A percentile compares a stretch with the other conserved stretches of the same genome.
Evolutionary conservation across 805 yeast genomes (phyloP).

Genomic region (Lipomyces kockii): DNA sequence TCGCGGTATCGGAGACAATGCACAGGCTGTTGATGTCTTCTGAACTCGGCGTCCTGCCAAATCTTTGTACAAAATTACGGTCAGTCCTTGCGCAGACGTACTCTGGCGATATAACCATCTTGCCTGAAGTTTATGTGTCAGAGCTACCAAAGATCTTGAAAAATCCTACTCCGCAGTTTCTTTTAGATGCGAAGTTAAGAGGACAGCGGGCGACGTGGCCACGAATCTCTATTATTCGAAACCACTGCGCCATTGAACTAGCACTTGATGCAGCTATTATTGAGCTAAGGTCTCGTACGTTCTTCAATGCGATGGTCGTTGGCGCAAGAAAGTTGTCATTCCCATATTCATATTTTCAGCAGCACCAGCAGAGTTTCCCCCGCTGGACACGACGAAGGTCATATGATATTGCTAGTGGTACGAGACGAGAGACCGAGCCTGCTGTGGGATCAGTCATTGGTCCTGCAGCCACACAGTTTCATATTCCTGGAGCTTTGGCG

Average conservation of each 20-base stretch:
- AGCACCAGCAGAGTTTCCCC: not conserved
- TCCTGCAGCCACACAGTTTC: not conserved
- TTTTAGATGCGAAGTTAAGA: constrained; percentile 68
- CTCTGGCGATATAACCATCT: constrained; percentile 90
- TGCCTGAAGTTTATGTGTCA: constrained; percentile 68
- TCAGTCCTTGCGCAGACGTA: constrained; percentile 84
- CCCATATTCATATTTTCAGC: constrained; percentile 5
- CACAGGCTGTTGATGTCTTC: constrained; percentile 75
- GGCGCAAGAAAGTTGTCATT: constrained; percentile 13
- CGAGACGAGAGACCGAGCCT: not conserved
- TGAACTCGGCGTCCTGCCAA: constrained; percentile 78
- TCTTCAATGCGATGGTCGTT: constrained; percentile 23
- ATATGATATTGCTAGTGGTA: not conserved
- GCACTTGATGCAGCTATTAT: constrained; percentile 78
- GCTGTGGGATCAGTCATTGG: not conserved
- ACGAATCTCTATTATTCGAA: constrained; percentile 77
- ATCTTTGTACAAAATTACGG: constrained; percentile 70
- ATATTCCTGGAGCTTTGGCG: not conserved
- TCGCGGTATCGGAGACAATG: constrained; percentile 69
- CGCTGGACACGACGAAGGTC: not conserved
- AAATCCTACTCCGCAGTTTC: constrained; percentile 81
- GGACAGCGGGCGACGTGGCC: constrained; percentile 98
- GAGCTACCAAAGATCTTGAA: constrained; percentile 68
- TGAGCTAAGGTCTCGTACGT: constrained; percentile 30
- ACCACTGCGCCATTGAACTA: constrained; percentile 89